Conservation (phyloP, 805 yeast species). For the Ogataea pignaliae region DNA sequence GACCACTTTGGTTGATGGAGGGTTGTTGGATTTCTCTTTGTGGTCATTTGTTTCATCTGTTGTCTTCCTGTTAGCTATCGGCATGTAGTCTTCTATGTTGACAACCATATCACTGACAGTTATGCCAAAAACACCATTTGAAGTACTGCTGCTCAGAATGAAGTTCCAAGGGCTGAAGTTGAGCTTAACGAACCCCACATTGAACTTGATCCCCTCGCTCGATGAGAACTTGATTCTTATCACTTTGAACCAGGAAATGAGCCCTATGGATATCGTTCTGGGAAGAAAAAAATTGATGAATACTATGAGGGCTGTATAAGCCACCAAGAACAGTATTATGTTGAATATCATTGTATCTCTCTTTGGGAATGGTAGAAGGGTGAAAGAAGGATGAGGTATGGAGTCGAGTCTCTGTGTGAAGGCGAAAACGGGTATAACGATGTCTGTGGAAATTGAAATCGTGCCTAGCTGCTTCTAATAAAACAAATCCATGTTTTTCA, state of each 20-base stretch:
- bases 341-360: background rate
- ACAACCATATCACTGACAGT: background rate
- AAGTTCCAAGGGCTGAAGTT: conserved; percentile 16
- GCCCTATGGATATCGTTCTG: conserved; percentile 18
- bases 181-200: conserved; percentile 13
- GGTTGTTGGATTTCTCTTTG: background rate
- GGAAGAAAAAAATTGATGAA: conserved; percentile 12
- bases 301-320: conserved; percentile 7
- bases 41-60: background rate
- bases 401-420: no score
- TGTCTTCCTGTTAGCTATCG: background rate
- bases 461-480: no score
- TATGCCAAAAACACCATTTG: conserved; percentile 1
- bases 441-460: no score
- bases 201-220: conserved; percentile 1
- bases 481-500: no score
- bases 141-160: background rate
- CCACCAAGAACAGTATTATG: conserved; percentile 2
- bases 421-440: no score
- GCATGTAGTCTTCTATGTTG: background rate
- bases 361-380: no score
- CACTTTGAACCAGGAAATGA: conserved; percentile 23
- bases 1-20: background rate
- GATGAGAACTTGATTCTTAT: conserved; percentile 9
- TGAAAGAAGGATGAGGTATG: no score